phyloP scores from a whole-genome alignment of 805 yeast species.

The Wickerhamomyces xylosicus region DNA sequence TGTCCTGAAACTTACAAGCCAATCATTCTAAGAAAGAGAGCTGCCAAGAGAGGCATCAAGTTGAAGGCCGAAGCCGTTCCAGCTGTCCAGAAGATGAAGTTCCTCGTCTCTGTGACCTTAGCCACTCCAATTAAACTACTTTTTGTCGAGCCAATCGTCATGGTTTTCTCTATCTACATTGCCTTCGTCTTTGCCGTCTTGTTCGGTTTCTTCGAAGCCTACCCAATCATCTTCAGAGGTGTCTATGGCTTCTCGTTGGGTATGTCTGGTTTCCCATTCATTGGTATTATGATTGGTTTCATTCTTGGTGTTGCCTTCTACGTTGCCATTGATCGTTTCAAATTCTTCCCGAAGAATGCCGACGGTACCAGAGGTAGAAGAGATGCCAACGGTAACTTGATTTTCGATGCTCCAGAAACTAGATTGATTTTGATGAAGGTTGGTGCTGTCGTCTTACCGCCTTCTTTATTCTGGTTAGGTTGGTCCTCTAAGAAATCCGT shows the following conservation, averaged over 20 bases:
- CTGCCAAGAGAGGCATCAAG: conserved; percentile 46
- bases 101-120: conserved; percentile 39
- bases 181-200: conserved; percentile 71
- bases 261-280: conserved; percentile 56
- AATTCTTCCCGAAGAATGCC: conserved; percentile 44
- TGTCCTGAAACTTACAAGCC: conserved; percentile 68
- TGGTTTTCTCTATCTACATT: conserved; percentile 56
- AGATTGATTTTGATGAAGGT: conserved; percentile 51
- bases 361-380: conserved; percentile 54
- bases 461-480: conserved; percentile 70
- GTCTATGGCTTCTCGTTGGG: conserved; percentile 50
- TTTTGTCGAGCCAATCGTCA: conserved; percentile 63
- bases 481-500: conserved; percentile 56
- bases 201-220: conserved; percentile 75
- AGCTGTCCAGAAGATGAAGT: conserved; percentile 28
- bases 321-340: conserved; percentile 35
- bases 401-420: conserved; percentile 50
- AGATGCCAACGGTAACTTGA: conserved; percentile 35
- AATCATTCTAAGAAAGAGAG: conserved; percentile 49
- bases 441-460: conserved; percentile 59
- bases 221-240: conserved; percentile 63
- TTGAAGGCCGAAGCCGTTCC: conserved; percentile 28
- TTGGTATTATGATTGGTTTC: conserved; percentile 65
- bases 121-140: conserved; percentile 62
- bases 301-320: conserved; percentile 43